Evolutionary conservation across 2,329 filamentous ascomycete species (phyloP), one percentile per base, ranked within the genome.

Genomic region (Orbilia brochopaga): DNA sequence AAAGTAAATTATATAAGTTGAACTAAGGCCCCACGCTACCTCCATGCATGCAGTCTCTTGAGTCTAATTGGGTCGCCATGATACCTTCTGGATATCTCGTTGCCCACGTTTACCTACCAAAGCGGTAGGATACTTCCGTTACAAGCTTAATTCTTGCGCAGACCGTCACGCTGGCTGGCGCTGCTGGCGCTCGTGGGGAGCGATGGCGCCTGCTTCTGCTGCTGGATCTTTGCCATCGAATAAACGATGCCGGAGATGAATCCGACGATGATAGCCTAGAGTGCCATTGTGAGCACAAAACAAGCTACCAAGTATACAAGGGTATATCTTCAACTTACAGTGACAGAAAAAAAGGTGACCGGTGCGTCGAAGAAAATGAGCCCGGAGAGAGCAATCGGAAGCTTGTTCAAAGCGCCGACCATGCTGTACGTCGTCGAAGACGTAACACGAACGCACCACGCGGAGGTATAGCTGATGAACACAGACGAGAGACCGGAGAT

Each of bases 391-490:
- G 94, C 94, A 76, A 99, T 92, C 46, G 94, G 94, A 32, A 99
- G 88, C 84, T 99, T 99, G 85, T 99, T 99, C 78, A 99, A 84
- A 17, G 93, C 91, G 74, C 94, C 94, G 64, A 97, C 94, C 93
- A 99, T 97, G 30, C 91, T 73, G 56, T 61, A 99, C 1, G 94
- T 99, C 7, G 94, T 99, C 17, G 92, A 97, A 0, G 92, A 96
- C 6, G 94, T 97, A 75, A 96, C 90, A 75, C 94, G 92, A 74
- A 99, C 95, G 79, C 94, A 97, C 94, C 94, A 99, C 40, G 94
- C 94, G 15, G 93, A 97, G 78, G 92, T 95, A 85, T 99, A 99
- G n/a, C 93, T 97, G 80, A 99, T 99, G 82, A 97, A 96, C 78
- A 97, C 92, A 56, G 92, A 90, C 37, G 88, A 92, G 60, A 97